Evolutionary conservation across 139 green algal species (phyloP).

Genomic region (Micromonas commoda): DNA sequence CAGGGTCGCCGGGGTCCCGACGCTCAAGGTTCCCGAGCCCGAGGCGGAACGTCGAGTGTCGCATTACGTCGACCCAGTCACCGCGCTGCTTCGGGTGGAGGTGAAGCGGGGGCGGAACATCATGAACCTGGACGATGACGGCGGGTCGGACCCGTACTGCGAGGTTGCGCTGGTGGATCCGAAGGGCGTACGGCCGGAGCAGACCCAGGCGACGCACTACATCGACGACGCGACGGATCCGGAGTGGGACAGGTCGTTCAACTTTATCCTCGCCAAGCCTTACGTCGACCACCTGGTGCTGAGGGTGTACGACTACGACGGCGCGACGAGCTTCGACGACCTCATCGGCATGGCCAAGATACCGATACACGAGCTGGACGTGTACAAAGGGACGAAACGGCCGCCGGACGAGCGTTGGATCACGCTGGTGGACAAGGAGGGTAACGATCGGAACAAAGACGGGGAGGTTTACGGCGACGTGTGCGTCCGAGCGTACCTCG

Average conservation of each 20-base stretch:
- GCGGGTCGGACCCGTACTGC: conserved; percentile 8
- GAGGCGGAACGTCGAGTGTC: neutral
- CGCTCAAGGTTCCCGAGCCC: neutral
- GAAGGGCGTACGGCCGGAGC: neutral
- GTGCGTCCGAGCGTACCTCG: conserved; percentile 9
- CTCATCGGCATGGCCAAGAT: neutral
- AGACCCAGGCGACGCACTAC: neutral
- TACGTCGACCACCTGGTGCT: neutral
- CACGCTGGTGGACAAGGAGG: neutral
- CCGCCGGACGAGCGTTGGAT: neutral
- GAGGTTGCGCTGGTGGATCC: neutral
- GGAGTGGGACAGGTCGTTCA: conserved; percentile 7
- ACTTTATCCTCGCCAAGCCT: conserved; percentile 1
- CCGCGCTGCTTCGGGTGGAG: conserved; percentile 2
- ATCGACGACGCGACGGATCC: conserved; percentile 15
- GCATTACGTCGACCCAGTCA: conserved; percentile 12
- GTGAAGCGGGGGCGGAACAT: conserved; percentile 1
- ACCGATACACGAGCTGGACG: neutral
- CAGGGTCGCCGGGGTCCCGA: neutral
- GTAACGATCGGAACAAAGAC: neutral
- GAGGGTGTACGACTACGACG: conserved; percentile 10
- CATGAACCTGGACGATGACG: conserved; percentile 6
- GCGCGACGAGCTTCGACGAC: conserved; percentile 16
- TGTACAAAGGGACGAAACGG: neutral
- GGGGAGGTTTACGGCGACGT: conserved; percentile 2